Conservation (phyloP, 2,329 filamentous ascomycete genomes). For the Penicillium sp. region DNA sequence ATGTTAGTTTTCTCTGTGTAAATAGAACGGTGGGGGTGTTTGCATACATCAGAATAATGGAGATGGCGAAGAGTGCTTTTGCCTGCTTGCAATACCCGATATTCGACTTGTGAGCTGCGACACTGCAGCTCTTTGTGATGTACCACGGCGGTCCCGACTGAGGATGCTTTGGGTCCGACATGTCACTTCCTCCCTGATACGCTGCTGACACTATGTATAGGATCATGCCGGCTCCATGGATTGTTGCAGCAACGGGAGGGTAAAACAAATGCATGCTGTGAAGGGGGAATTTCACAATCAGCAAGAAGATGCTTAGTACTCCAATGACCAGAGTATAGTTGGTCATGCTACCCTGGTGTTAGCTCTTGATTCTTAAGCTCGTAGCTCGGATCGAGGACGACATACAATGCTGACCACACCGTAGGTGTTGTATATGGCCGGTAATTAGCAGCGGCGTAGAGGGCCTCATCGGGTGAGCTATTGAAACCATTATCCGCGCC, state of each 20-base stretch:
- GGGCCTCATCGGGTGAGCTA: constrained; percentile 51
- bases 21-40: not conserved
- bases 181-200: constrained; percentile 55
- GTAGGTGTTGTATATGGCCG: constrained; percentile 49
- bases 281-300: constrained; percentile 54
- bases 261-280: constrained; percentile 54
- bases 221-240: constrained; percentile 49
- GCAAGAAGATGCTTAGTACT: constrained; percentile 57
- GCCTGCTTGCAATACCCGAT: constrained; percentile 57
- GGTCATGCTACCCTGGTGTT: constrained; percentile 47
- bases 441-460: constrained; percentile 59
- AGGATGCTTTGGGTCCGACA: constrained; percentile 50
- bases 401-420: constrained; percentile 59
- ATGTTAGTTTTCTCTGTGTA: constrained; percentile 9
- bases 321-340: constrained; percentile 58
- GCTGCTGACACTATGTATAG: constrained; percentile 54
- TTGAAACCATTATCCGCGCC: constrained; percentile 59
- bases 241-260: constrained; percentile 50
- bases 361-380: constrained; percentile 4
- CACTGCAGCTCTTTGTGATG: constrained; percentile 56
- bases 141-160: constrained; percentile 59
- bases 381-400: not conserved
- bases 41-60: constrained; percentile 50
- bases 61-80: constrained; percentile 54
- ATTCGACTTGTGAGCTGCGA: constrained; percentile 44